phyloP scores from a whole-genome alignment of 805 yeast species.

The Sugiyamaella marilandica region DNA sequence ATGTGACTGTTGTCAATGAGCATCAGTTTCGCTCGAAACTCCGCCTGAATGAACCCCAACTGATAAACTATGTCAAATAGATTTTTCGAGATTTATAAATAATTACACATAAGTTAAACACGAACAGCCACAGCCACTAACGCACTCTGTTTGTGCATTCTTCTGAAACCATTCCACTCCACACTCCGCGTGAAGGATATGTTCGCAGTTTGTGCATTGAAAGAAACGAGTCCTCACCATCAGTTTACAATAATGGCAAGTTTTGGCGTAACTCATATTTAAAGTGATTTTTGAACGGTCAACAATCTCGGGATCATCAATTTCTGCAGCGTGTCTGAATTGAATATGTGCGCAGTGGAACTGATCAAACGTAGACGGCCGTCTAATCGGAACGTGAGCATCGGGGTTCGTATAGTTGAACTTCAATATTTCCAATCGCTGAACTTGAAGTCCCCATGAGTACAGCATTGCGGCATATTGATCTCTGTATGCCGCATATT shows the following conservation, averaged over 20 bases:
- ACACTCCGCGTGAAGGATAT: constrained; percentile 72
- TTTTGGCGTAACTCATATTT: constrained; percentile 30
- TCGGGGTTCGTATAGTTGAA: constrained; percentile 43
- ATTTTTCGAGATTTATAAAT: not conserved
- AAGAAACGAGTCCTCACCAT: constrained; percentile 56
- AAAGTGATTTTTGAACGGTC: constrained; percentile 10
- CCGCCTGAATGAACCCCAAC: too few relatives aligned
- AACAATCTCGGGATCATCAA: constrained; percentile 17
- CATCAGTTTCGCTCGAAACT: too few relatives aligned
- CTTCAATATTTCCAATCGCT: constrained; percentile 72
- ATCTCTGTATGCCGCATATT: constrained; percentile 45
- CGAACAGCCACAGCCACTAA: constrained; percentile 80
- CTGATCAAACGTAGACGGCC: constrained; percentile 13
- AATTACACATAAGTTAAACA: constrained; percentile 42
- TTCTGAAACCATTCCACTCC: constrained; percentile 74
- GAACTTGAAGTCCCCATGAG: constrained; percentile 80
- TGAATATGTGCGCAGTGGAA: constrained; percentile 27
- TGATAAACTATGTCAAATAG: too few relatives aligned
- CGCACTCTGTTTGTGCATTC: constrained; percentile 54
- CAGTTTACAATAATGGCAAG: constrained; percentile 63
- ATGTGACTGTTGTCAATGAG: too few relatives aligned
- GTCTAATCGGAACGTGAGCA: constrained; percentile 1
- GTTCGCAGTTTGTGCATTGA: constrained; percentile 71
- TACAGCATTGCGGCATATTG: constrained; percentile 75
- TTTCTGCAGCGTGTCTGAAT: constrained; percentile 5